Evolutionary conservation across 2,329 filamentous ascomycete species (phyloP), one percentile per base, ranked within the genome.

Genomic region (Mycosphaerelloides madeirae): DNA sequence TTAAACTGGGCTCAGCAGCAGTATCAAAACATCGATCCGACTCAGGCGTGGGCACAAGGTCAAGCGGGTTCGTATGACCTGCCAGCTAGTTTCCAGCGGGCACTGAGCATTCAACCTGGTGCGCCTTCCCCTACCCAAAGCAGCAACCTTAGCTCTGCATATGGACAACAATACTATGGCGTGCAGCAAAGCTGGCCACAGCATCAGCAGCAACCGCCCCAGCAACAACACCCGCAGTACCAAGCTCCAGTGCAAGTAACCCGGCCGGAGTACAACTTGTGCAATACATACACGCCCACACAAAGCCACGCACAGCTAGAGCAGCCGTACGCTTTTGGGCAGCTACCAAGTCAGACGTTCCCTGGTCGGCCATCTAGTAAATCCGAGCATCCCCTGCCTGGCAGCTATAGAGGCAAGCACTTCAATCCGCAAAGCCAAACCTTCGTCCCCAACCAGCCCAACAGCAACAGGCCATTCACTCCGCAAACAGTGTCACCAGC

Each of bases 351-450:
- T 50, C 74, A 77, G 40, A 82, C 83, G 38, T 81, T 86, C 19
- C 76, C 85, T 49, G 85, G 85, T 57, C 79, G 82, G 64, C 79
- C 78, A 46, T 80, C 85, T 54, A 85, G 79, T 13, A 81, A 85
- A 65, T 80, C 78, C 46, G 84, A 89, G 61, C 87, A 95, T 63
- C 86, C 87, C 5, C 81, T 94, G 44, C 87, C 88, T 12, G 87
- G 87, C 29, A 93, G 84, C 67, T 94, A 80, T 62, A 87, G 85
- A 61, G 78, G 89, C 46, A 87, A 88, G 57, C 81, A 85, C 11
- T 96, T 97, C 71, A 96, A 96, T 62, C 91, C 90, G 1, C 90
- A 95, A 69, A 96, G 87, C 13, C 87, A 95, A 61, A 86, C 90
- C 0, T 96, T 97, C 65, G 80, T 95, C 18, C 91, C 91, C 1